phyloP scores from a whole-genome alignment of 495 filamentous ascomycete genomes.

The Baudoinia panamericana region DNA sequence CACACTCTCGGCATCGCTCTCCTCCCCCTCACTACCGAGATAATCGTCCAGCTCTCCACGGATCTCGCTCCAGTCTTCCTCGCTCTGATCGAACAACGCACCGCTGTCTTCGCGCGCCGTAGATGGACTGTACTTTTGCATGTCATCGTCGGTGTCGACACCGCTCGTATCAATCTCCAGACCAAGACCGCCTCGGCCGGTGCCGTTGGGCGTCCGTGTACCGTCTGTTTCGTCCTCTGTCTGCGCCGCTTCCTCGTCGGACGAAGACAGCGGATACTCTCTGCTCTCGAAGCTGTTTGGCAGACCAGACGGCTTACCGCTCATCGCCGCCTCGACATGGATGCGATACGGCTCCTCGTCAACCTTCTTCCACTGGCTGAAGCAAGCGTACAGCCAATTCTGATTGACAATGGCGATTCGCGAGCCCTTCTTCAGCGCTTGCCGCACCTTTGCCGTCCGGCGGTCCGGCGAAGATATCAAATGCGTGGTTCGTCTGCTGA shows the following conservation, averaged over 20 bases:
- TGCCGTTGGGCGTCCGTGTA: slow-evolving; percentile 1
- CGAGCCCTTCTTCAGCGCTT: slow-evolving; percentile 51
- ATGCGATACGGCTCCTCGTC: slow-evolving; percentile 62
- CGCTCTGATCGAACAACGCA: slow-evolving; percentile 34
- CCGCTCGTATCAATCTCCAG: slow-evolving; percentile 7
- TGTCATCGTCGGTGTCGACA: not conserved
- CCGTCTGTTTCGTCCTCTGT: slow-evolving; percentile 22
- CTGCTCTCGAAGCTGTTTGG: slow-evolving; percentile 18
- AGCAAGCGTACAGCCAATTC: slow-evolving; percentile 73
- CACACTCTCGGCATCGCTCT: slow-evolving; percentile 27
- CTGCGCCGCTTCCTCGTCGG: slow-evolving; percentile 19
- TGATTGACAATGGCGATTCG: slow-evolving; percentile 77
- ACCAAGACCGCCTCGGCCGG: slow-evolving; percentile 4
- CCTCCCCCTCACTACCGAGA: slow-evolving; percentile 51
- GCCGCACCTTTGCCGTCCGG: slow-evolving; percentile 69
- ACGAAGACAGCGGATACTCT: slow-evolving; percentile 16
- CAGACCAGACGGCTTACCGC: slow-evolving; percentile 5
- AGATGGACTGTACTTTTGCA: slow-evolving; percentile 10
- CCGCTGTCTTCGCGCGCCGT: slow-evolving; percentile 28
- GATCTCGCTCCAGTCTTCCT: slow-evolving; percentile 48
- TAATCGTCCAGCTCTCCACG: slow-evolving; percentile 72
- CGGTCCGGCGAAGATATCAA: slow-evolving; percentile 61
- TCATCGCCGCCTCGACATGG: slow-evolving; percentile 19
- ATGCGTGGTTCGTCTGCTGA: slow-evolving; percentile 49
- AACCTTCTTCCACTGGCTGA: slow-evolving; percentile 62